Conservation (phyloP, 805 yeast genomes). For the Yamadazyma tumulicola region DNA sequence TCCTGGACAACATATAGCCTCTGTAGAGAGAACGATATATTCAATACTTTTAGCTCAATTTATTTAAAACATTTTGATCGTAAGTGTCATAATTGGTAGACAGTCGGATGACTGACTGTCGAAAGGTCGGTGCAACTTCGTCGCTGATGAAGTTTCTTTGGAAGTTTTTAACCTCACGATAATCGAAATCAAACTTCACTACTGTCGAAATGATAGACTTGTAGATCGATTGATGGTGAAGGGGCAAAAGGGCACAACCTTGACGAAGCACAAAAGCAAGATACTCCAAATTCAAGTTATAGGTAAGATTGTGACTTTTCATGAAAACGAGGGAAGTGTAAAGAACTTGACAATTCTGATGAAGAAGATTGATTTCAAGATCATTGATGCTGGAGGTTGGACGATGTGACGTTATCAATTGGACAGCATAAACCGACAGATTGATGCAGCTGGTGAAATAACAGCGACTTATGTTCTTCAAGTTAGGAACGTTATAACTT, state of each 20-base stretch:
- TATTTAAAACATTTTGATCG: constrained; percentile 5
- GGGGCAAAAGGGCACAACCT: constrained; percentile 1
- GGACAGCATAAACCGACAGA: constrained; percentile 6
- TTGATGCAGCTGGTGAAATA: constrained; percentile 6
- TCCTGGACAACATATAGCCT: too few species aligned
- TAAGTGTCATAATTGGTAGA: constrained; percentile 4
- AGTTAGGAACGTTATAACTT: background rate
- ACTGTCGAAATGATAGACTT: background rate
- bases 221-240: background rate
- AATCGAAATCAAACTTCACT: constrained; percentile 7
- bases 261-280: constrained; percentile 6
- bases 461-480: background rate
- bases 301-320: constrained; percentile 14
- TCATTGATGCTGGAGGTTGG: background rate
- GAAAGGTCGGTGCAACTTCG: constrained; percentile 12
- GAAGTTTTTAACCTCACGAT: constrained; percentile 15
- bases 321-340: constrained; percentile 6
- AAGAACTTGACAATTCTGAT: constrained; percentile 7
- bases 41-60: too few species aligned
- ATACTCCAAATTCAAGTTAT: constrained; percentile 14
- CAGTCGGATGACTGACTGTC: background rate
- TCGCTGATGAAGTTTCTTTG: constrained; percentile 18
- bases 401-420: background rate
- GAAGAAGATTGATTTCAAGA: background rate
- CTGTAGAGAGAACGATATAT: too few species aligned